Evolutionary conservation across 1,284 basidiomycete genomes (phyloP).

Genomic region (Moniliophthora roreri): DNA sequence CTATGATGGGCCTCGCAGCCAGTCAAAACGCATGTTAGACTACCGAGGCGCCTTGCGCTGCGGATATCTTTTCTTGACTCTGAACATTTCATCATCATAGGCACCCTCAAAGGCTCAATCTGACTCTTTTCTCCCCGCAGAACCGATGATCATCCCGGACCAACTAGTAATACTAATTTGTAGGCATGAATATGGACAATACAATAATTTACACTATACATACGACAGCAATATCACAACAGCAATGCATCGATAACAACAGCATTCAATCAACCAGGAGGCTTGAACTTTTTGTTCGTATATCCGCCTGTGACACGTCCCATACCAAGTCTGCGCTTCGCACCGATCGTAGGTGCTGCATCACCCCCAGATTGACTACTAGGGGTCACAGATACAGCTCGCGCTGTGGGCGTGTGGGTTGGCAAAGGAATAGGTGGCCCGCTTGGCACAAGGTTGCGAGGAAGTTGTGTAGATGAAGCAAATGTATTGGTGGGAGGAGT

Average conservation of each 20-base stretch:
- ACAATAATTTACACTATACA: not conserved
- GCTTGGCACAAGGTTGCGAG: not conserved
- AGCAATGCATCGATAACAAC: not conserved
- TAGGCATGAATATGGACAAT: not conserved
- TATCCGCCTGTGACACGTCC: constrained; percentile 50
- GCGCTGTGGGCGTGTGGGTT: no score
- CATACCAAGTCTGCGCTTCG: constrained; percentile 62
- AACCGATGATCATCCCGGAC: not conserved
- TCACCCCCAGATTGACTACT: not conserved
- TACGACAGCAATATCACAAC: constrained; percentile 15
- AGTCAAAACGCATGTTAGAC: constrained; percentile 51
- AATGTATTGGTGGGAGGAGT: no score
- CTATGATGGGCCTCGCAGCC: constrained; percentile 36
- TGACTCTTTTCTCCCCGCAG: not conserved
- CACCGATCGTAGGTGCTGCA: constrained; percentile 22
- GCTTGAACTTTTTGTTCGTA: constrained; percentile 67
- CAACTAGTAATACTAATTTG: no score
- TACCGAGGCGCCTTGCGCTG: constrained; percentile 43
- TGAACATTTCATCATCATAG: constrained; percentile 24
- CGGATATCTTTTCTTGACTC: constrained; percentile 37
- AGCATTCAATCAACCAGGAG: constrained; percentile 25
- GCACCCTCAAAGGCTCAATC: not conserved
- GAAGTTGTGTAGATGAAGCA: constrained; percentile 15
- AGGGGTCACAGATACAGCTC: not conserved
- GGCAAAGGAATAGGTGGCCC: not conserved